Percentiles rank a stretch among this genome's conserved stretches.
phyloP scores from a whole-genome alignment of 176 grass and related monocot genomes.

The Aegilops bicornis region DNA sequence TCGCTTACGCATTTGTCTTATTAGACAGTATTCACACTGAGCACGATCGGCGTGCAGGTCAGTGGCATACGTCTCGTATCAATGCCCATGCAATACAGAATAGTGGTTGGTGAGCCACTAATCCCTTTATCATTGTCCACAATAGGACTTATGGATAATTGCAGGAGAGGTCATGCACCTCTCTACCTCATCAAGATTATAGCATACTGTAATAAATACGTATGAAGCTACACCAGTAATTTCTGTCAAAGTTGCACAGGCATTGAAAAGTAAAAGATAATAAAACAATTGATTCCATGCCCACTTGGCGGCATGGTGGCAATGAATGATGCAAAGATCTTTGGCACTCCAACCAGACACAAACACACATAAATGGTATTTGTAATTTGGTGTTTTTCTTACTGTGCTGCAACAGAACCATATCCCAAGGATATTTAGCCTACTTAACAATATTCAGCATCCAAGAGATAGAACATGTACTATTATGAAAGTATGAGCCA shows the following conservation, averaged over 20 bases:
- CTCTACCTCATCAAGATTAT: slow-evolving; percentile 32
- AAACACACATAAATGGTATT: slow-evolving; percentile 7
- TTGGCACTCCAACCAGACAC: neutral
- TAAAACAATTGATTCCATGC: slow-evolving; percentile 3
- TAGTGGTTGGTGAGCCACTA: slow-evolving; percentile 29
- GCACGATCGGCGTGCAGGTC: slow-evolving; percentile 16
- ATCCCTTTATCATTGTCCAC: slow-evolving; percentile 30
- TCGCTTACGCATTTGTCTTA: slow-evolving; percentile 45
- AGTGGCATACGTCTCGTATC: slow-evolving; percentile 35
- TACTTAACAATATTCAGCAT: slow-evolving; percentile 2
- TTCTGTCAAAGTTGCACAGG: neutral
- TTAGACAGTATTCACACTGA: slow-evolving; percentile 35
- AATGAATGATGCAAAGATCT: neutral
- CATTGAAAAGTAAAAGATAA: slow-evolving; percentile 1
- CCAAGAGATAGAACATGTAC: neutral
- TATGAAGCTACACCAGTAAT: neutral
- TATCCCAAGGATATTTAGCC: slow-evolving; percentile 8
- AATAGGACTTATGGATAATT: slow-evolving; percentile 26
- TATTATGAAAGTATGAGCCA: neutral
- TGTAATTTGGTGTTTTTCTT: slow-evolving; percentile 12
- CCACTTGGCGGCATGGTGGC: neutral
- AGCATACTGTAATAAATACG: slow-evolving; percentile 2
- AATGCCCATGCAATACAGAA: slow-evolving; percentile 53
- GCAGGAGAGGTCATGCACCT: slow-evolving; percentile 37
- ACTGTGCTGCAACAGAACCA: neutral